These are phyloP conservation scores for Cocos nucifera DNA, from an alignment of 176 grass and related monocot species.

Conservation along the genomic window DNA sequence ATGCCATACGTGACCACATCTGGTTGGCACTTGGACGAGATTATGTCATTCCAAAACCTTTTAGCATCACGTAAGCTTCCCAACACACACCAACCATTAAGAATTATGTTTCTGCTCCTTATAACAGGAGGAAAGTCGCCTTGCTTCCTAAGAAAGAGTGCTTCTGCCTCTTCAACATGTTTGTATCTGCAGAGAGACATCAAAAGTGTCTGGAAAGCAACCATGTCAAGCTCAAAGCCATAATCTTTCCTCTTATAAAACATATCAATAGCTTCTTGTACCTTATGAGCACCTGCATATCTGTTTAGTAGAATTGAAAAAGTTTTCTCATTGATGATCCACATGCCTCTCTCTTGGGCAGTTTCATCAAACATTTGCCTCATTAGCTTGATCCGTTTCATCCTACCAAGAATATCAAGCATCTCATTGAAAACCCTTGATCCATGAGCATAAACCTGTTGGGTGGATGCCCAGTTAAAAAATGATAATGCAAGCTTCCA, in stretches of 20 bases:
- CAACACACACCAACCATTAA: constrained; percentile 73
- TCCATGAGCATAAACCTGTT: constrained; percentile 28
- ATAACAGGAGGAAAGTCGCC: constrained; percentile 47
- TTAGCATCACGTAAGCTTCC: constrained; percentile 42
- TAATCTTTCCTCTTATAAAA: constrained; percentile 61
- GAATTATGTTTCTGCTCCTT: constrained; percentile 79
- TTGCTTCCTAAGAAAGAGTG: constrained; percentile 53
- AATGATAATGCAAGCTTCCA: constrained; percentile 40
- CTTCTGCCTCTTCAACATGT: constrained; percentile 71
- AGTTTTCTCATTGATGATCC: constrained; percentile 39
- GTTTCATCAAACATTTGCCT: constrained; percentile 46
- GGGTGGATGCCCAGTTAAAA: constrained; percentile 39
- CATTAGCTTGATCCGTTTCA: constrained; percentile 65
- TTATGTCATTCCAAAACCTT: constrained; percentile 70
- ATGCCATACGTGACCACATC: constrained; percentile 60
- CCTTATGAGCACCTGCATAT: constrained; percentile 51
- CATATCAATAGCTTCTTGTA: constrained; percentile 50
- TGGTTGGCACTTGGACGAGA: constrained; percentile 34
- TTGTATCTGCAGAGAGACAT: constrained; percentile 66
- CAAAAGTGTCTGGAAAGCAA: constrained; percentile 53
- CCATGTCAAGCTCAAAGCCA: constrained; percentile 49
- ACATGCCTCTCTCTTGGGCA: background rate
- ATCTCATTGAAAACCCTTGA: constrained; percentile 37
- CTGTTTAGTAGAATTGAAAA: constrained; percentile 54
- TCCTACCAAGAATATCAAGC: constrained; percentile 68